Base-by-base conservation (phyloP, 2,329 filamentous ascomycete genomes). In the Leptoxyphium fumago region DNA sequence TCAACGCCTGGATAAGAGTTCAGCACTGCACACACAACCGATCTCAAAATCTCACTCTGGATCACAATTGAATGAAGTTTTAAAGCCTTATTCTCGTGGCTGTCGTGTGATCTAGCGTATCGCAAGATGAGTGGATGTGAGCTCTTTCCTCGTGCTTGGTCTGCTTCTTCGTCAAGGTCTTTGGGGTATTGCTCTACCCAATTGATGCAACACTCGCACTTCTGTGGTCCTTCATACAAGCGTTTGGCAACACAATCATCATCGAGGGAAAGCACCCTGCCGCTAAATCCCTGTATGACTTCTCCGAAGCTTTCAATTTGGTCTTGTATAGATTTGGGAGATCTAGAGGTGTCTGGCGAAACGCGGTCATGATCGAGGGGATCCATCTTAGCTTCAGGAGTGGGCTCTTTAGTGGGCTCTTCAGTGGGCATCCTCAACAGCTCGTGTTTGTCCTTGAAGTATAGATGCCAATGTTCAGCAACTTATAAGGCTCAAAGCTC, bases 1-100 rank as follows among this genome's bases (percentile, higher is more conserved):
- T 49, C 44, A n/a, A 44, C 43, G 21, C 49, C 49, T 11, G 47
- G 49, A 39, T 51, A 51, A 14, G 45, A 45, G 11, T 46, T 42
- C 6, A 48, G 39, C 6, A 51, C 40, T 7, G 36, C 21, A 7
- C 44, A 39, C 2, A 50, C 21, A 17, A 50, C 30, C 13, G 45
- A 28, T 36, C 45, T 47, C 18, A 50, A 43, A 18, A 41, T 45
- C 9, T 46, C 38, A 43, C 44, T 46, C 36, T 51, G 45, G 36
- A 51, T 43, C 36, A 32, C 44, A 38, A 51, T 48, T 1, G 47
- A 47, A 6, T 40, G 39, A 1, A 50, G 39, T 38, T 42, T 40
- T 2, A 48, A 43, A 18, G 14, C 13, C 13, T 10, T 28, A 18
- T 28, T 40, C 11, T 18, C 14, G 7, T 11, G 13, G 13, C 18